phyloP scores from a whole-genome alignment of 148 eudicot genomes.

The Diospyros lotus region DNA sequence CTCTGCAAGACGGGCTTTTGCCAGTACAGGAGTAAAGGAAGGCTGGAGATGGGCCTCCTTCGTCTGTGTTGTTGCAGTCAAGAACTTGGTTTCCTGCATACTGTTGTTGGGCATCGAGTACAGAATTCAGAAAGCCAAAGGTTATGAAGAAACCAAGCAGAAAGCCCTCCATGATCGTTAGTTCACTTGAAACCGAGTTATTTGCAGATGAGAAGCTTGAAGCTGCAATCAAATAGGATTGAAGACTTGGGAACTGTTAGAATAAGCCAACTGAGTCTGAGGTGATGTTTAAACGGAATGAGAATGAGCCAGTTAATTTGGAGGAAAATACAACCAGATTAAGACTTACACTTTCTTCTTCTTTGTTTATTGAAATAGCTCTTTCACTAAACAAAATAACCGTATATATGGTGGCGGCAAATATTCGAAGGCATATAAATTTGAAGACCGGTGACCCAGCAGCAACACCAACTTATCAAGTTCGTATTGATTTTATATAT shows the following conservation, averaged over 20 bases:
- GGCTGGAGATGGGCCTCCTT: constrained; percentile 34
- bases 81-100: constrained; percentile 28
- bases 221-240: background rate
- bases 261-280: background rate
- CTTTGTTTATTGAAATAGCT: background rate
- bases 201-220: background rate
- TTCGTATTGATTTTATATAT: background rate
- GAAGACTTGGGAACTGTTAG: background rate
- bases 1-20: constrained; percentile 37
- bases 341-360: background rate
- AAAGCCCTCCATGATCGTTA: constrained; percentile 8
- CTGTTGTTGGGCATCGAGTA: constrained; percentile 24
- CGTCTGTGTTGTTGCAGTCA: constrained; percentile 27
- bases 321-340: constrained; percentile 1
- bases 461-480: background rate
- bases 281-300: background rate
- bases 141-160: constrained; percentile 14
- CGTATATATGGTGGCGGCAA: background rate
- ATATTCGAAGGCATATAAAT: background rate
- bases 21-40: constrained; percentile 64
- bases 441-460: background rate
- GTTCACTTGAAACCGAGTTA: constrained; percentile 1
- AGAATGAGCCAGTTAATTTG: background rate
- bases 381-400: background rate
- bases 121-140: constrained; percentile 2